A percentile compares a stretch with the other conserved stretches of the same genome.
Conservation (phyloP, 202 grass and related monocot species). For the Musa balbisiana region DNA sequence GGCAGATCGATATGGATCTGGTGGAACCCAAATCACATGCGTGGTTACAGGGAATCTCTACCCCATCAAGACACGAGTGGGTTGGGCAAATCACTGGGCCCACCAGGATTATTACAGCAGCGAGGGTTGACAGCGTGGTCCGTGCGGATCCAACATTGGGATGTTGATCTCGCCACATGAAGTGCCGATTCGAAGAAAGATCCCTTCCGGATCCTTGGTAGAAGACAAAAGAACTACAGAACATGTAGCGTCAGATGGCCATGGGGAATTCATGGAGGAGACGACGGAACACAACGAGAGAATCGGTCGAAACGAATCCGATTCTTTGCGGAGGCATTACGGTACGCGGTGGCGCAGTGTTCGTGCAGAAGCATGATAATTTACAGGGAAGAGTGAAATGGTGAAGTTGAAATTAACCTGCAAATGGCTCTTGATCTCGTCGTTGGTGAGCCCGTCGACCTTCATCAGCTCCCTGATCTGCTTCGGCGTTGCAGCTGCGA, state of each 20-base stretch:
- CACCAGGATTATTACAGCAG: neutral
- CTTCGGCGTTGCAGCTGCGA: constrained; percentile 74
- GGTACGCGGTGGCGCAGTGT: neutral
- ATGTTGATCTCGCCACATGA: neutral
- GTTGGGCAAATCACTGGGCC: neutral
- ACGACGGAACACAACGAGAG: neutral
- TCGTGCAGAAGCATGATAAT: too few species aligned
- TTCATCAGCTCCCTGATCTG: constrained; percentile 96
- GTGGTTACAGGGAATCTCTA: neutral
- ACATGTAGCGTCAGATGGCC: neutral
- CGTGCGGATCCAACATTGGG: neutral
- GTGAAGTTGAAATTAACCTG: constrained; percentile 31
- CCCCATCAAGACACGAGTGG: neutral
- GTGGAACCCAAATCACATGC: neutral
- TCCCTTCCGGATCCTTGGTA: neutral
- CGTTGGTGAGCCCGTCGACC: constrained; percentile 87
- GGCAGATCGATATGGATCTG: neutral
- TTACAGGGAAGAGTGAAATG: neutral
- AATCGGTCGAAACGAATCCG: neutral
- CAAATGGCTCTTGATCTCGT: constrained; percentile 94
- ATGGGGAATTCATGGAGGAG: neutral
- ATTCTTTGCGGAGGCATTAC: neutral
- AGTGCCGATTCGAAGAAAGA: neutral
- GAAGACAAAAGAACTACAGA: neutral
- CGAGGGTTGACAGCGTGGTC: neutral